Evolutionary conservation across 2,329 filamentous ascomycete species (phyloP).

Genomic region (Penicillium sp.): DNA sequence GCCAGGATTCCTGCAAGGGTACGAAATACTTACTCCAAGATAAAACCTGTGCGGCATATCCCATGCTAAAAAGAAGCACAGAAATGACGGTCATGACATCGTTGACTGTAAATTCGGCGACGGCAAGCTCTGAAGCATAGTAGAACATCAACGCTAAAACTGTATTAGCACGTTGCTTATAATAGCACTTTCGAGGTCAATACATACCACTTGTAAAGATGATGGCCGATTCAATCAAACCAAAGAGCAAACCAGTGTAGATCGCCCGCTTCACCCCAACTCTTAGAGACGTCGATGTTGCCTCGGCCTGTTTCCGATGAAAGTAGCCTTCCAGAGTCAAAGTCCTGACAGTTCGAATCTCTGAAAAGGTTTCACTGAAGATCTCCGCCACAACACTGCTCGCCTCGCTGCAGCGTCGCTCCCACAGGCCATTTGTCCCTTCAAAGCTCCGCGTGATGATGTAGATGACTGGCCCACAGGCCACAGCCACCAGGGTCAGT

Average conservation of each 20-base stretch:
- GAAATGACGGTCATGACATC: slow-evolving; percentile 69
- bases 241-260: slow-evolving; percentile 66
- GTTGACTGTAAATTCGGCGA: slow-evolving; percentile 48
- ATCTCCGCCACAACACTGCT: slow-evolving; percentile 56
- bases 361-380: slow-evolving; percentile 68
- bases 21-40: slow-evolving; percentile 47
- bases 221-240: slow-evolving; percentile 66
- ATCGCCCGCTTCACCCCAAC: slow-evolving; percentile 61
- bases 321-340: slow-evolving; percentile 71
- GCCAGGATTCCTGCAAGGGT: neutral
- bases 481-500: slow-evolving; percentile 69
- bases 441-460: slow-evolving; percentile 61
- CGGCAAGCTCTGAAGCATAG: slow-evolving; percentile 65
- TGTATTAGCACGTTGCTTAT: slow-evolving; percentile 7
- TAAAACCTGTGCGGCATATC: slow-evolving; percentile 62
- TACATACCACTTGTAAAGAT: slow-evolving; percentile 58
- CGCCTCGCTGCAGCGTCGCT: slow-evolving; percentile 59
- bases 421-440: slow-evolving; percentile 63
- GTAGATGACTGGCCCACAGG: slow-evolving; percentile 62
- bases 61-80: slow-evolving; percentile 75
- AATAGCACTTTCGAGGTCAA: no score
- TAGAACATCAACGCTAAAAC: slow-evolving; percentile 67
- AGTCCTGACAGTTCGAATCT: slow-evolving; percentile 71
- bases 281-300: slow-evolving; percentile 49
- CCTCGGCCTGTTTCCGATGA: slow-evolving; percentile 53